Evolutionary conservation across 371 early-diverging fungal species (phyloP).

Genomic region (Mucor racemosus): DNA sequence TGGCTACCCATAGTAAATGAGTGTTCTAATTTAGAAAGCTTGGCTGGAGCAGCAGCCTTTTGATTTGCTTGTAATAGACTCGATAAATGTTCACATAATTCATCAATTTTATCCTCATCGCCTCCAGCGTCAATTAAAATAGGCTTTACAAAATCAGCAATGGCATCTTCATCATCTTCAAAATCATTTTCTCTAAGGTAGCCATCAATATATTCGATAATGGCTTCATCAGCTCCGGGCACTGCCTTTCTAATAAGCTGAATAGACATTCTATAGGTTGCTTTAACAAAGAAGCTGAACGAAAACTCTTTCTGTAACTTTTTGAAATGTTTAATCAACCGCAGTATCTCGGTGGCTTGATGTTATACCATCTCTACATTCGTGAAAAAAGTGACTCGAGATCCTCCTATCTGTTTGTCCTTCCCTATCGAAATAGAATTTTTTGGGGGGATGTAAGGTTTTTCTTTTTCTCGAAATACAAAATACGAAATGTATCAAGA

Average conservation of each 20-base stretch:
- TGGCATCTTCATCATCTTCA: constrained; percentile 75
- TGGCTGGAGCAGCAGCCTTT: constrained; percentile 30
- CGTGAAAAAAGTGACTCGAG: constrained; percentile 16
- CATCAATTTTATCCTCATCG: constrained; percentile 62
- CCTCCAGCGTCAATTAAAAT: constrained; percentile 82
- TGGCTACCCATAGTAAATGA: constrained; percentile 64
- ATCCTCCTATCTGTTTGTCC: not conserved
- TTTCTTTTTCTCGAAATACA: constrained; percentile 2
- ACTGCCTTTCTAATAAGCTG: constrained; percentile 66
- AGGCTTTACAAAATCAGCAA: constrained; percentile 86
- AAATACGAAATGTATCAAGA: constrained; percentile 65
- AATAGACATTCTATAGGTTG: constrained; percentile 32
- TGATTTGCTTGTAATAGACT: constrained; percentile 53
- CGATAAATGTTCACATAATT: constrained; percentile 67
- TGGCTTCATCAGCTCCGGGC: constrained; percentile 77
- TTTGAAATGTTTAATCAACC: not conserved
- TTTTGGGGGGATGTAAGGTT: not conserved
- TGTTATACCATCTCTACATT: not conserved
- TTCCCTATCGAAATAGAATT: not conserved
- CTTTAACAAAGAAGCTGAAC: not conserved
- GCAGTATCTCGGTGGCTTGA: constrained; percentile 17
- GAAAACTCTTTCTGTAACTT: not conserved
- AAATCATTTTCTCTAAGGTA: constrained; percentile 78
- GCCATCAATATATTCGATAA: constrained; percentile 82
- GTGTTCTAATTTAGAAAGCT: constrained; percentile 56